Conservation (phyloP, 306 rosid genomes). For the Malus sieversii region DNA sequence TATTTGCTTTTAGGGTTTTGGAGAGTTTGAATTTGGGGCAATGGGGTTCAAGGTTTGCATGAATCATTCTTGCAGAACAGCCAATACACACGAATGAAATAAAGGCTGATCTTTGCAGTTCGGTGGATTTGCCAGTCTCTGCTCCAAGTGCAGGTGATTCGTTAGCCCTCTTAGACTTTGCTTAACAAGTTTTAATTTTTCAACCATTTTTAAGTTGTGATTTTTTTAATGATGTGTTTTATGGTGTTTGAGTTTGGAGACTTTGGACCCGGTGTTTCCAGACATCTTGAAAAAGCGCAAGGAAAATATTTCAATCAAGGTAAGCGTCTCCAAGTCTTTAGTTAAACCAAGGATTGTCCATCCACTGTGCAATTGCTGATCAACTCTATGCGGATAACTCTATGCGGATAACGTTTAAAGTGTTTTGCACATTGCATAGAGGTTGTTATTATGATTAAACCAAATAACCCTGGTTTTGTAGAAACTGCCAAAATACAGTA, state of each 20-base stretch:
- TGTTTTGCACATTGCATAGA: not conserved
- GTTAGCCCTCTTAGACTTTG: not conserved
- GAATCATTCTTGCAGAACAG: too few relatives aligned
- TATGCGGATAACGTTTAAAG: not conserved
- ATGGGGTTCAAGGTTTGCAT: constrained; percentile 33
- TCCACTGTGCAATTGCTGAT: not conserved
- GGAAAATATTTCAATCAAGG: constrained; percentile 95
- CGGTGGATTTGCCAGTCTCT: constrained; percentile 43
- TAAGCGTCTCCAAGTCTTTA: constrained; percentile 17
- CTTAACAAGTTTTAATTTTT: constrained; percentile 8
- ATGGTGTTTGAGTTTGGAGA: too few relatives aligned
- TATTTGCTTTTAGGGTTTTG: not conserved
- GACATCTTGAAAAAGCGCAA: constrained; percentile 75
- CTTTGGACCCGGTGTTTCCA: too few relatives aligned
- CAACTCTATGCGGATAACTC: not conserved
- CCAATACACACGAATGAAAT: too few relatives aligned
- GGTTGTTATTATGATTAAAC: not conserved
- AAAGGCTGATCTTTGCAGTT: constrained; percentile 78
- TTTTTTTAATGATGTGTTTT: too few relatives aligned
- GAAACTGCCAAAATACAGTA: too few relatives aligned
- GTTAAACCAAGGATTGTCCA: not conserved
- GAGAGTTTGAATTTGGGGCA: constrained; percentile 32
- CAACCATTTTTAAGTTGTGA: not conserved
- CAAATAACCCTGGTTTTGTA: too few relatives aligned
- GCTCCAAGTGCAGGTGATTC: constrained; percentile 57